phyloP scores from a whole-genome alignment of 2,329 filamentous ascomycete genomes.

The Trichoderma breve region DNA sequence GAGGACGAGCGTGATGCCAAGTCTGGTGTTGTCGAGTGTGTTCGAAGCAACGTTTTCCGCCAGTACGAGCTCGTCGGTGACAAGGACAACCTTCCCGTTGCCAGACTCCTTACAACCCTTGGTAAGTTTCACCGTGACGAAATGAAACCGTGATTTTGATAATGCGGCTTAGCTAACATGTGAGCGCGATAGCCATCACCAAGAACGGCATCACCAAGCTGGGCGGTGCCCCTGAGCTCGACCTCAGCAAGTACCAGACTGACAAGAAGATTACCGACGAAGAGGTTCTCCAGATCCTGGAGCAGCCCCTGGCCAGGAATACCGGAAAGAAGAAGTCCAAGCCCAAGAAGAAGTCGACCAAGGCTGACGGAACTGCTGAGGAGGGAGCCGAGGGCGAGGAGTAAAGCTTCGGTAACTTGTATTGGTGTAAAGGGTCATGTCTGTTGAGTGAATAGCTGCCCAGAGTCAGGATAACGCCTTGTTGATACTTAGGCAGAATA shows the following conservation, averaged over 20 bases:
- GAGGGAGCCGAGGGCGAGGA: constrained; percentile 29
- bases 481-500: constrained; percentile 10
- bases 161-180: constrained; percentile 7
- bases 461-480: background rate
- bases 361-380: constrained; percentile 39
- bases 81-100: constrained; percentile 82
- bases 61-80: constrained; percentile 96
- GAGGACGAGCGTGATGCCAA: constrained; percentile 96
- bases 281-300: constrained; percentile 91
- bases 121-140: constrained; percentile 60
- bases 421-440: constrained; percentile 1
- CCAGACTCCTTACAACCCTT: constrained; percentile 83
- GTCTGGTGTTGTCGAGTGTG: constrained; percentile 93
- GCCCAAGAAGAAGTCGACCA: constrained; percentile 65
- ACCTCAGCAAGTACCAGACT: constrained; percentile 80
- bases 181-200: constrained; percentile 68
- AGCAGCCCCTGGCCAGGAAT: constrained; percentile 80
- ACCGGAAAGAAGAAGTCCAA: constrained; percentile 94
- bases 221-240: constrained; percentile 70
- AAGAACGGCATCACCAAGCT: constrained; percentile 95
- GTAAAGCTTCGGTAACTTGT: constrained; percentile 7
- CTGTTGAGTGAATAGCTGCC: constrained; percentile 7
- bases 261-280: constrained; percentile 98
- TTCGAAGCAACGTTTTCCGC: constrained; percentile 85
- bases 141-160: constrained; percentile 15